Conservation (phyloP, 306 rosid species). For the Vachellia pachyceras region DNA sequence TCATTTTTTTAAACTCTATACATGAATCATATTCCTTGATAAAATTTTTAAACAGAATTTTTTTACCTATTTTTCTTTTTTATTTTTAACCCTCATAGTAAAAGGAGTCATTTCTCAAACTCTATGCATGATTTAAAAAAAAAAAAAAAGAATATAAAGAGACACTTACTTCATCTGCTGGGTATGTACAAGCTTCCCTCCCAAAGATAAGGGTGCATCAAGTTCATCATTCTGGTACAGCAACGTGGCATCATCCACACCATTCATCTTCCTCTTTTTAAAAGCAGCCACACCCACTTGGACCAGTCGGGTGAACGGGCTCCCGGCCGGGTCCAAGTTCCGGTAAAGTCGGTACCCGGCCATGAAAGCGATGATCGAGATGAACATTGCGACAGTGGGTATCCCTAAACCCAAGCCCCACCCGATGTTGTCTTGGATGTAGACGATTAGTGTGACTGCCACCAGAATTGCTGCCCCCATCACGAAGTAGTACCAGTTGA, state of each 20-base stretch:
- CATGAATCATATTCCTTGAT: no score
- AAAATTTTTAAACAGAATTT: no score
- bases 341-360: constrained; percentile 85
- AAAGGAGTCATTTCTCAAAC: not conserved
- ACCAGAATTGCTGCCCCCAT: constrained; percentile 85
- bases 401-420: constrained; percentile 95
- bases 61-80: no score
- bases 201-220: constrained; percentile 66
- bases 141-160: not conserved
- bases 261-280: constrained; percentile 63
- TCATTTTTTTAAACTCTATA: no score
- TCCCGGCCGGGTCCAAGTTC: constrained; percentile 74
- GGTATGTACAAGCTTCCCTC: constrained; percentile 69
- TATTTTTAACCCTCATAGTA: not conserved
- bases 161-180: constrained; percentile 66
- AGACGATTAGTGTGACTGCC: constrained; percentile 88
- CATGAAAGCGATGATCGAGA: constrained; percentile 67
- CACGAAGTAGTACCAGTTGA: constrained; percentile 93
- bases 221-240: constrained; percentile 74
- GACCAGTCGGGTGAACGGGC: constrained; percentile 87
- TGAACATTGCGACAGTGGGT: constrained; percentile 79
- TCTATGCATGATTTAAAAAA: not conserved
- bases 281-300: constrained; percentile 78
- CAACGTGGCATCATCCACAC: constrained; percentile 33
- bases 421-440: constrained; percentile 86